phyloP scores from a whole-genome alignment of 108 stramenopile genomes.

The Discostella stelligeroides region DNA sequence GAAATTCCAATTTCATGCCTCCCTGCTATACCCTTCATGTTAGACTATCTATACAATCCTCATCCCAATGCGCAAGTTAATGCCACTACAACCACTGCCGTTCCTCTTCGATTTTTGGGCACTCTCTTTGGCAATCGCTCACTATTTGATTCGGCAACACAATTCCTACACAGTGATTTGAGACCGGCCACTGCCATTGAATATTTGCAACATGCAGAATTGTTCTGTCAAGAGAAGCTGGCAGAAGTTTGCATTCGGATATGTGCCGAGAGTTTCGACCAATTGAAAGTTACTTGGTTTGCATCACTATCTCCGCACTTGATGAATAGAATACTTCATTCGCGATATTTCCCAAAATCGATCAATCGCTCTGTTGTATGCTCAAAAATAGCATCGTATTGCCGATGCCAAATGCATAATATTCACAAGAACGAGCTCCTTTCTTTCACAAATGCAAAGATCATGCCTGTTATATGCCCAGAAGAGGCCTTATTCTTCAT shows the following conservation, averaged over 20 bases:
- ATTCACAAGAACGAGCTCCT: conserved; percentile 22
- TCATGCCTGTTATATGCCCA: conserved; percentile 38
- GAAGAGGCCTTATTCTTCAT: conserved; percentile 48
- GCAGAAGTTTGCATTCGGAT: conserved; percentile 36
- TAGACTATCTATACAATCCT: conserved; percentile 40
- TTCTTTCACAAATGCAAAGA: conserved; percentile 30
- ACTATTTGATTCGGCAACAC: conserved; percentile 40
- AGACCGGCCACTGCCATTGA: conserved; percentile 30
- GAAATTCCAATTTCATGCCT: conserved; percentile 41
- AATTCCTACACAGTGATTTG: conserved; percentile 43
- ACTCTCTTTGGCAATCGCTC: conserved; percentile 34
- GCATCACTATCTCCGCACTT: conserved; percentile 32
- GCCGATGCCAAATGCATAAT: conserved; percentile 39
- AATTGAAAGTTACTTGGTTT: conserved; percentile 36
- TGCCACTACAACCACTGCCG: conserved; percentile 38
- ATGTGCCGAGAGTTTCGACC: conserved; percentile 46
- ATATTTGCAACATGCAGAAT: conserved; percentile 37
- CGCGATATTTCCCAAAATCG: conserved; percentile 30
- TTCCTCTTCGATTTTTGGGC: conserved; percentile 37
- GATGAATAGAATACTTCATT: conserved; percentile 38
- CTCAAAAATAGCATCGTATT: conserved; percentile 47
- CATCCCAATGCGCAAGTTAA: conserved; percentile 21
- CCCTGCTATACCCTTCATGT: conserved; percentile 35
- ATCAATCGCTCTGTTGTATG: conserved; percentile 25
- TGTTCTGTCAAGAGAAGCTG: conserved; percentile 40